phyloP scores from a whole-genome alignment of 441 rosid genomes.

The Aleurites moluccanus region DNA sequence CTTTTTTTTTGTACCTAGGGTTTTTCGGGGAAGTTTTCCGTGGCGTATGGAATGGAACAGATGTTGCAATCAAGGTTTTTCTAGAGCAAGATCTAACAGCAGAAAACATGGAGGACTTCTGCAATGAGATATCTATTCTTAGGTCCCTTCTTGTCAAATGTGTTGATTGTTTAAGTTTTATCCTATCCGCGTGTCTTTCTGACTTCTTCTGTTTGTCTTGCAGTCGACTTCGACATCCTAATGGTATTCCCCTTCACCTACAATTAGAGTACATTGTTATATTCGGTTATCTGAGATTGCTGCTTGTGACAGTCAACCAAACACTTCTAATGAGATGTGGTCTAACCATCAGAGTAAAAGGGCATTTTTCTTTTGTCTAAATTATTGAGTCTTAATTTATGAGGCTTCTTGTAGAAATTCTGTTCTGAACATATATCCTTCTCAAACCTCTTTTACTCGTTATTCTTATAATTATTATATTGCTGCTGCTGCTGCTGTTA shows the following conservation, averaged over 20 bases:
- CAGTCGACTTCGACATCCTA: slow-evolving; percentile 98
- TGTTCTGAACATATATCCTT: not conserved
- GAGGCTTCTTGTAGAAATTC: not conserved
- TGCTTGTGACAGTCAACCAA: not conserved
- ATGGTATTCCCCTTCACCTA: slow-evolving; percentile 62
- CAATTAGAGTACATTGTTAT: slow-evolving; percentile 15
- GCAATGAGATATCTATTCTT: slow-evolving; percentile 97
- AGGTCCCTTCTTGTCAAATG: slow-evolving; percentile 52
- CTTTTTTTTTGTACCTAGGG: slow-evolving; percentile 41
- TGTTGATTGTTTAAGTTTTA: slow-evolving; percentile 26
- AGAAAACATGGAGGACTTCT: slow-evolving; percentile 99
- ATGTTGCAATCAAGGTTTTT: slow-evolving; percentile 96
- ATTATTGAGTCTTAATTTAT: not conserved
- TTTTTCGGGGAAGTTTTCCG: slow-evolving; percentile 98
- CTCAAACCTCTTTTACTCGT: not conserved
- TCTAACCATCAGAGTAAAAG: not conserved
- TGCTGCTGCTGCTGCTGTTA: not conserved
- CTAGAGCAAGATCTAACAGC: slow-evolving; percentile 97
- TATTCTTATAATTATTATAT: not conserved
- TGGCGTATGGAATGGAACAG: slow-evolving; percentile 98
- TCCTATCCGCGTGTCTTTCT: slow-evolving; percentile 33
- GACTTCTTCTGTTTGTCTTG: slow-evolving; percentile 36
- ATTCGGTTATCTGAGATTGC: slow-evolving; percentile 7
- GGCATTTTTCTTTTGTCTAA: not conserved
- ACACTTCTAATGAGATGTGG: not conserved